Percentiles rank a stretch among this genome's conserved stretches.
These are phyloP conservation scores for Yamadazyma atlantica DNA, from an alignment of 1,139 yeast species.

Conservation along the genomic window DNA sequence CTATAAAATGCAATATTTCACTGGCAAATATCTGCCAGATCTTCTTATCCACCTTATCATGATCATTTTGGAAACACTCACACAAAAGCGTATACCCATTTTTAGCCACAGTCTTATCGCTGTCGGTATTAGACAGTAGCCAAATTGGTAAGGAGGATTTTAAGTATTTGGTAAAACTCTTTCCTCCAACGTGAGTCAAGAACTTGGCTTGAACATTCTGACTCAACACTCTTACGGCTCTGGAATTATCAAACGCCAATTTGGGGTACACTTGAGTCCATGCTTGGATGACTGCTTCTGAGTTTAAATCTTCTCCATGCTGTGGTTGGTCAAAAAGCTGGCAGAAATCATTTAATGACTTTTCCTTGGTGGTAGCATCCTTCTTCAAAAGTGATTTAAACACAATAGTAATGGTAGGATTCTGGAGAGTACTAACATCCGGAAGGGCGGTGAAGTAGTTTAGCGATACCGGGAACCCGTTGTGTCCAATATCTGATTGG, in stretches of 20 bases:
- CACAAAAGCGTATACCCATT: conserved; percentile 49
- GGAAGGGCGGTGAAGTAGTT: conserved; percentile 80
- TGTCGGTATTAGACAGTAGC: conserved; percentile 69
- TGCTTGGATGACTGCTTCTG: conserved; percentile 55
- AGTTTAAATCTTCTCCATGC: conserved; percentile 20
- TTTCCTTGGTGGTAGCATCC: conserved; percentile 82
- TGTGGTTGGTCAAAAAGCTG: conserved; percentile 23
- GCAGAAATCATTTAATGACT: conserved; percentile 62
- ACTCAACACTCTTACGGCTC: conserved; percentile 57
- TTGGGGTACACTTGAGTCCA: conserved; percentile 88
- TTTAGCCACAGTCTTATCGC: conserved; percentile 59
- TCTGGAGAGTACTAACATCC: conserved; percentile 57
- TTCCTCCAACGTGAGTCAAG: conserved; percentile 57
- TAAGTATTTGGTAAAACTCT: conserved; percentile 57
- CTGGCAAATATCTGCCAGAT: conserved; percentile 60
- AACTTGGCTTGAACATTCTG: conserved; percentile 63
- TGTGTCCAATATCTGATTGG: conserved; percentile 28
- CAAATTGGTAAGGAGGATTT: conserved; percentile 72
- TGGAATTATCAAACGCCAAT: conserved; percentile 67
- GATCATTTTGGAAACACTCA: conserved; percentile 56
- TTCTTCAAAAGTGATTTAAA: conserved; percentile 77
- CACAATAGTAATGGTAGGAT: conserved; percentile 60
- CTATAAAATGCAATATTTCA: conserved; percentile 55
- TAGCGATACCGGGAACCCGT: conserved; percentile 68
- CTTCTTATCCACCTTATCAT: conserved; percentile 51